Evolutionary conservation across 2,329 filamentous ascomycete species (phyloP).

Genomic region (Penicillium carneum): DNA sequence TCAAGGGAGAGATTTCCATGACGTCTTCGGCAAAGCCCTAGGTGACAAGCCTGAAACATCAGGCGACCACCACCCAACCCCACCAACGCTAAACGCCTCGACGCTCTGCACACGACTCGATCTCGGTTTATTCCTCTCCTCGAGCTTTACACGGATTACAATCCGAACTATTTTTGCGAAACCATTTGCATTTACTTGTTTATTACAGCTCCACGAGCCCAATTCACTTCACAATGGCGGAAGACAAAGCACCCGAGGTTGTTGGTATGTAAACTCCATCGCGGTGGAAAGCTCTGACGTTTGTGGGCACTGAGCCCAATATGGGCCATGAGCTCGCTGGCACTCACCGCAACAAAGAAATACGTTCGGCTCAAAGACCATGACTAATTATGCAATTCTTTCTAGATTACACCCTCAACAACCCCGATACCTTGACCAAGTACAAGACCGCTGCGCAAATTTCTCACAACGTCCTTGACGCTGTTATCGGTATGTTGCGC

Average conservation of each 20-base stretch:
- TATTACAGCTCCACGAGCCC: constrained; percentile 38
- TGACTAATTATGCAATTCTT: constrained; percentile 25
- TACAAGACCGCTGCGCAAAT: constrained; percentile 97
- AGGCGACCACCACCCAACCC: constrained; percentile 35
- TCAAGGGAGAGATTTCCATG: constrained; percentile 23
- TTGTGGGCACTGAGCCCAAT: constrained; percentile 41
- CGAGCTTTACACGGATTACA: constrained; percentile 33
- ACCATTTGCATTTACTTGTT: constrained; percentile 27
- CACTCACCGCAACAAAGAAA: constrained; percentile 17
- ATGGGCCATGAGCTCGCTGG: constrained; percentile 34
- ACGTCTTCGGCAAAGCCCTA: constrained; percentile 39
- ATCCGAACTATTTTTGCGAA: constrained; percentile 29
- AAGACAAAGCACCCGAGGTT: constrained; percentile 50
- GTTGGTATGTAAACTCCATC: constrained; percentile 49
- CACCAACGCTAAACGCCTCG: constrained; percentile 37
- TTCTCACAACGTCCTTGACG: constrained; percentile 91
- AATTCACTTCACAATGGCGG: constrained; percentile 48
- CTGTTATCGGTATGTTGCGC: constrained; percentile 67
- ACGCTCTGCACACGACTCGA: constrained; percentile 43
- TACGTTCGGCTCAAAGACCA: constrained; percentile 17
- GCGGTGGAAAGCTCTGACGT: constrained; percentile 43
- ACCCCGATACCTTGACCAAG: constrained; percentile 95
- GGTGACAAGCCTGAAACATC: constrained; percentile 24
- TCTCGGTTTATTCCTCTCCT: constrained; percentile 35
- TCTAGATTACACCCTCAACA: constrained; percentile 84